A percentile compares a stretch with the other conserved stretches of the same genome.
Conservation (phyloP, 1,139 yeast genomes). For the Spathaspora sp. region DNA sequence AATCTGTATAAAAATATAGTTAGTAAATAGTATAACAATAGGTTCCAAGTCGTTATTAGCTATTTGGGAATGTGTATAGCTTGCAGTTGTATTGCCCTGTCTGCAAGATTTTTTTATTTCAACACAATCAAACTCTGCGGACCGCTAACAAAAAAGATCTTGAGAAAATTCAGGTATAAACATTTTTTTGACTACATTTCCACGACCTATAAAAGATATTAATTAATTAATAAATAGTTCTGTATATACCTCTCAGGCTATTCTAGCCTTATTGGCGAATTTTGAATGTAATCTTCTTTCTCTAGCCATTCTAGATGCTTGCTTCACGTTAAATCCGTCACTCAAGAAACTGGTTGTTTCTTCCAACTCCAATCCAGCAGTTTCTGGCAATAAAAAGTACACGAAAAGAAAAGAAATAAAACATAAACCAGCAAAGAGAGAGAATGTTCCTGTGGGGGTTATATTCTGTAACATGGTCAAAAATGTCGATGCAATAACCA, state of each 20-base stretch:
- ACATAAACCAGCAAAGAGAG: constrained; percentile 83
- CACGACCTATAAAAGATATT: too few species aligned
- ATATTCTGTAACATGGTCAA: constrained; percentile 90
- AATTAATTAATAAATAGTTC: not conserved
- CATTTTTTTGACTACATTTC: not conserved
- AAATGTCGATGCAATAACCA: constrained; percentile 87
- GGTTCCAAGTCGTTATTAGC: too few species aligned
- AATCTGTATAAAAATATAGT: too few species aligned
- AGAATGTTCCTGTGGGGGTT: constrained; percentile 93
- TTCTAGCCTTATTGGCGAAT: constrained; percentile 12
- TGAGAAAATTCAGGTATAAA: not conserved
- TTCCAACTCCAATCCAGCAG: constrained; percentile 85
- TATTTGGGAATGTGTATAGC: too few species aligned
- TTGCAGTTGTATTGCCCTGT: too few species aligned
- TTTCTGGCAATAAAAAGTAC: constrained; percentile 86
- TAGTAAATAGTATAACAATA: too few species aligned
- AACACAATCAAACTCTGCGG: too few species aligned
- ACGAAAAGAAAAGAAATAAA: constrained; percentile 68
- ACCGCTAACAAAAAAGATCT: not conserved
- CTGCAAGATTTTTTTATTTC: too few species aligned
- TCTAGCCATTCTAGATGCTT: constrained; percentile 63
- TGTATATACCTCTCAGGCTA: not conserved
- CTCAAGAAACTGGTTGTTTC: constrained; percentile 80
- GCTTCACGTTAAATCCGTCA: constrained; percentile 82
- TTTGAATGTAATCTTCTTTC: constrained; percentile 36